Percentiles rank a stretch among this genome's conserved stretches.
These are phyloP conservation scores for Trichoderma asperellum DNA, from an alignment of 2,329 filamentous ascomycete genomes.

Conservation along the genomic window DNA sequence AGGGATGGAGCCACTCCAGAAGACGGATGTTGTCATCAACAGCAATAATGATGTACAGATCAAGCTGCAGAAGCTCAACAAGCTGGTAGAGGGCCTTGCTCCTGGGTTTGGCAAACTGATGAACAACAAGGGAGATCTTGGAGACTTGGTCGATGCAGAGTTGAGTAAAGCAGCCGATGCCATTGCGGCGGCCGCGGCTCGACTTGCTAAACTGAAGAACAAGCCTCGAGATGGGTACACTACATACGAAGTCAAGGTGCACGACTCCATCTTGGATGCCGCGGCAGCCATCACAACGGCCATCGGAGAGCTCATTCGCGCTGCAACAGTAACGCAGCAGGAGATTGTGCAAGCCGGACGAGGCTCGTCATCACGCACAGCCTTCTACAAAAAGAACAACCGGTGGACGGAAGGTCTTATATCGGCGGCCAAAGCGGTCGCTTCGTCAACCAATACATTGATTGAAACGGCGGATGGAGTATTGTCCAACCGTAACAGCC, in stretches of 20 bases:
- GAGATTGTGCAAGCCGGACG: constrained; percentile 95
- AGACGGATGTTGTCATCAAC: constrained; percentile 96
- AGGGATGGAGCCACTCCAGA: constrained; percentile 85
- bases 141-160: constrained; percentile 90
- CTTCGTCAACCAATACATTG: constrained; percentile 87
- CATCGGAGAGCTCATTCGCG: constrained; percentile 92
- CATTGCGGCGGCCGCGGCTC: constrained; percentile 87
- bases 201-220: constrained; percentile 88
- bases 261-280: constrained; percentile 92
- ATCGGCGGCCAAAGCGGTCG: constrained; percentile 94
- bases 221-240: constrained; percentile 96
- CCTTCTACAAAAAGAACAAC: constrained; percentile 99
- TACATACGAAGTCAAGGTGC: constrained; percentile 94
- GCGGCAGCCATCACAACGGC: constrained; percentile 92
- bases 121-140: constrained; percentile 80
- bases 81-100: constrained; percentile 88
- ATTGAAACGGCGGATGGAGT: constrained; percentile 98
- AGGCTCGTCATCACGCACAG: constrained; percentile 82
- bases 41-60: constrained; percentile 96
- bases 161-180: constrained; percentile 92
- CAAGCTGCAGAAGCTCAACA: constrained; percentile 90
- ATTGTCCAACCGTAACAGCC: constrained; percentile 86
- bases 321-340: constrained; percentile 87
- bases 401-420: constrained; percentile 98
- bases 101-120: constrained; percentile 83